Percentiles rank a stretch among this genome's conserved stretches.
phyloP scores from a whole-genome alignment of 1,284 basidiomycete species.

The Trametes polyzona region DNA sequence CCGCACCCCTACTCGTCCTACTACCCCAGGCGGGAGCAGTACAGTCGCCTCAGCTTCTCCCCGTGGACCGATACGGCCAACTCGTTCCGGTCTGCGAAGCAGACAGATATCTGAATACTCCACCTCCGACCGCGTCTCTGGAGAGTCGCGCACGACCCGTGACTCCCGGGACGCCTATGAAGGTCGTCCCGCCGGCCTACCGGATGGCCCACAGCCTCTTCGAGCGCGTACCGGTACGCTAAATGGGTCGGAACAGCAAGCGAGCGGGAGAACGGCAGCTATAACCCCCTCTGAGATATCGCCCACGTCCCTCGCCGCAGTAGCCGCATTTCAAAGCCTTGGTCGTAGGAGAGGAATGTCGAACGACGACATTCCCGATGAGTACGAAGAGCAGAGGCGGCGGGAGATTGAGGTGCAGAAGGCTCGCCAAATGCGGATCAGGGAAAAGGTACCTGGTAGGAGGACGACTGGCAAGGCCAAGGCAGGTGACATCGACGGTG shows the following conservation, averaged over 20 bases:
- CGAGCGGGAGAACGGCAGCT: constrained; percentile 17
- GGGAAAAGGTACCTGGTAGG: constrained; percentile 65
- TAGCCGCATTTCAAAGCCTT: constrained; percentile 70
- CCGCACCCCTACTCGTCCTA: constrained; percentile 37
- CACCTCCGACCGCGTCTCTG: constrained; percentile 34
- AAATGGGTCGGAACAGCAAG: constrained; percentile 19
- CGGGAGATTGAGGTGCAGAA: constrained; percentile 64
- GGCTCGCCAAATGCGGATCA: constrained; percentile 63
- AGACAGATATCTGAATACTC: constrained; percentile 38
- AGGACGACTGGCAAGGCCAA: constrained; percentile 55
- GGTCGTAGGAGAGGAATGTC: constrained; percentile 58
- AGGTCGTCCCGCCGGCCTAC: constrained; percentile 26
- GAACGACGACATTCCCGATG: constrained; percentile 46
- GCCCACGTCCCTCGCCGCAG: constrained; percentile 55
- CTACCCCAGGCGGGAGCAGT: constrained; percentile 34
- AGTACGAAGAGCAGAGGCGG: constrained; percentile 55
- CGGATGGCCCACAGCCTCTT: constrained; percentile 22
- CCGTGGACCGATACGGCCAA: constrained; percentile 38
- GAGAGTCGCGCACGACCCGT: constrained; percentile 30
- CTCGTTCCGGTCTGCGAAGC: constrained; percentile 39
- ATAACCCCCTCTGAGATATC: constrained; percentile 33
- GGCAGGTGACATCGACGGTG: constrained; percentile 79
- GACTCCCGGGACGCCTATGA: constrained; percentile 36
- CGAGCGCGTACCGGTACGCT: constrained; percentile 28
- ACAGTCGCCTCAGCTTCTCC: constrained; percentile 31